Base-by-base conservation (phyloP, 2,329 filamentous ascomycete species). In the Boeremia exigua region DNA sequence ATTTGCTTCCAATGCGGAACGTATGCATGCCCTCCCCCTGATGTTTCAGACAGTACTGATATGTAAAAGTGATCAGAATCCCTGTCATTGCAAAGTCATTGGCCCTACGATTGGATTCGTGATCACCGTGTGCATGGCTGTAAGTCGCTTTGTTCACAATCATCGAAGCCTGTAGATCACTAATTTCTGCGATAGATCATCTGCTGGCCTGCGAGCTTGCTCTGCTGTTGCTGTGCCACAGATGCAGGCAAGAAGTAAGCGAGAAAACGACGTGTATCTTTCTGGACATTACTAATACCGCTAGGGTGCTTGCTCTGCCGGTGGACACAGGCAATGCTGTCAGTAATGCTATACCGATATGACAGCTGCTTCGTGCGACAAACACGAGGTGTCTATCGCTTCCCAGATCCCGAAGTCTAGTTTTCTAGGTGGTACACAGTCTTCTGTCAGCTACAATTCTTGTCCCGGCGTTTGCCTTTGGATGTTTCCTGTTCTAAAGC, bases 151-250 rank as follows among this genome's bases (percentile, higher is more conserved):
- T 28, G 3, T 36, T 46, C 30, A 15, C 34, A 23, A 15, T 34
- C 37, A 37, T 14, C 3, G 23, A 27, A 30, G 7, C n/a, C 48
- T 46, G 60, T 49, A 11, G 45, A 38, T 34, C 54, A 49, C 56
- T 66, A 11, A 67, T 23, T 33, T 23, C 1, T 39, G 14, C 17
- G 14, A 3, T 49, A 83, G 81, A 70, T 84, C 12, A 61, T 85
- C 29, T 84, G 82, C 59, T 86, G 81, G 77, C 83, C 83, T 2
- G 81, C 80, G 4, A 79, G 81, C 0, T 70, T 86, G 19, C 77
- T 86, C 43, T 85, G 82, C 69, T 81, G 83, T n/a, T 85, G 83
- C 64, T 83, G 81, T 61, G 77, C 78, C 36, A 84, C 82, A 2
- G 77, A 84, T 63, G 76, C 74, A 0, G 83, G 83, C 23, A 82